phyloP scores from a whole-genome alignment of 768 basidiomycete genomes.

The Pulveroboletus ravenelii region DNA sequence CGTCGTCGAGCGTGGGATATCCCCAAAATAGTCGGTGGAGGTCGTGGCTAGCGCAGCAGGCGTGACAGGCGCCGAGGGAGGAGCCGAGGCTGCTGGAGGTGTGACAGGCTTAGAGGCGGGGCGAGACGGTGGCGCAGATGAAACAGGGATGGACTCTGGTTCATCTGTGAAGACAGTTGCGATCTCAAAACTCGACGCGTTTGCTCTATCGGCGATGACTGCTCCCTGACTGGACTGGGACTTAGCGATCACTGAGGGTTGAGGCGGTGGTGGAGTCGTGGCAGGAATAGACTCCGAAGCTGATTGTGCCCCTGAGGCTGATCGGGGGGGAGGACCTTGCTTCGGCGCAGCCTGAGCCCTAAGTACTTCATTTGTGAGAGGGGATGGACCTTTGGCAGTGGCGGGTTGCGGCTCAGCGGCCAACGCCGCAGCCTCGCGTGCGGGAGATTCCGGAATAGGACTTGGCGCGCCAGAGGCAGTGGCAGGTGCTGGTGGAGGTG shows the following conservation, averaged over 20 bases:
- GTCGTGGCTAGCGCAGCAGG: constrained; percentile 15
- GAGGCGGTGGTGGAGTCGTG: constrained; percentile 12
- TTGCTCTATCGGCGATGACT: constrained; percentile 9
- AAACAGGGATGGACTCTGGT: constrained; percentile 33
- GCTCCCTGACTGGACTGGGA: not conserved
- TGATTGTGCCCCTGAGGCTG: constrained; percentile 19
- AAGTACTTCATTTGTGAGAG: constrained; percentile 33
- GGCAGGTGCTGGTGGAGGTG: constrained; percentile 23
- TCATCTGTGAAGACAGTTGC: constrained; percentile 47
- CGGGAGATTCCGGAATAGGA: constrained; percentile 68
- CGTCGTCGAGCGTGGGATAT: constrained; percentile 25
- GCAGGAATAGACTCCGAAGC: constrained; percentile 13
- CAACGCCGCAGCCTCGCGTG: constrained; percentile 47
- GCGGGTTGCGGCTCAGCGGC: constrained; percentile 27
- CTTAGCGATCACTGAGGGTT: constrained; percentile 1
- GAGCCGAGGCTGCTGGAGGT: constrained; percentile 16
- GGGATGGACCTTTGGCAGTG: constrained; percentile 37
- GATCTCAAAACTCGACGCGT: constrained; percentile 35
- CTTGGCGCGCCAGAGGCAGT: constrained; percentile 40
- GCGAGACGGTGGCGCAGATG: constrained; percentile 11
- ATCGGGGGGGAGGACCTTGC: constrained; percentile 15
- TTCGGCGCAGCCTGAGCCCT: constrained; percentile 16
- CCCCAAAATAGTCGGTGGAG: constrained; percentile 18
- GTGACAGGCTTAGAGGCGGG: constrained; percentile 16
- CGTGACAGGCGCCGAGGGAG: constrained; percentile 21